Evolutionary conservation across 2,329 filamentous ascomycete genomes (phyloP), one percentile per base, ranked within the genome.

Genomic region (Penicillium sp.): DNA sequence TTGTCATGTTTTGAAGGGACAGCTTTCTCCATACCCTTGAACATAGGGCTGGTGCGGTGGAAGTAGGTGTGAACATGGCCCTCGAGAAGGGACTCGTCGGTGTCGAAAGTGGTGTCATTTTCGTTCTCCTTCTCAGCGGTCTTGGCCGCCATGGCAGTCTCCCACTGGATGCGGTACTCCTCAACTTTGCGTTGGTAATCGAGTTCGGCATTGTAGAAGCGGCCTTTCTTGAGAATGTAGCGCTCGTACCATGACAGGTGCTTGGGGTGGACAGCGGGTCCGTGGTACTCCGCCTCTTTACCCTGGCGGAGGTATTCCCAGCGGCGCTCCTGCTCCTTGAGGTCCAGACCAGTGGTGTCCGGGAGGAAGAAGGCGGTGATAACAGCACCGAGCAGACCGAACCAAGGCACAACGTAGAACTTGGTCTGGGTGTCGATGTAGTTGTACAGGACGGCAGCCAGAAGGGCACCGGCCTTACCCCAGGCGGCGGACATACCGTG

Each of bases 321-420:
- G 64, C 92, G 85, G 57, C 92, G 88, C 75, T 97, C 92, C 75
- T 96, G 91, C 73, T 97, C 92, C 79, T 95, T 95, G 55, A 97
- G 83, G 68, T 97, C 92, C 33, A 97, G 86, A 49, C 92, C 92
- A 9, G 91, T 96, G 62, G 92, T 97, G 69, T 97, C 92, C n/a
- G 92, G 92, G 28, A 97, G 84, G 80, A 89, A 97, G 62, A 95
- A 58, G 59, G 76, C 84, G 36, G 91, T 96, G 52, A 96, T 71
- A 25, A 96, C 60, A 75, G 93, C 88, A 60, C 92, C 92, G 13
- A 78, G 84, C 13, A 96, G 84, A 66, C 92, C 92, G 69, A 95
- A 96, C 92, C 92, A 96, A 16, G 92, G 90, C 1, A 96, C 89
- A 36, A 96, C 83, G 70, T 91, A 84, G 77, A 96, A 96, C 70